phyloP scores from a whole-genome alignment of 1,284 basidiomycete genomes.

The Tausonia pullulans region DNA sequence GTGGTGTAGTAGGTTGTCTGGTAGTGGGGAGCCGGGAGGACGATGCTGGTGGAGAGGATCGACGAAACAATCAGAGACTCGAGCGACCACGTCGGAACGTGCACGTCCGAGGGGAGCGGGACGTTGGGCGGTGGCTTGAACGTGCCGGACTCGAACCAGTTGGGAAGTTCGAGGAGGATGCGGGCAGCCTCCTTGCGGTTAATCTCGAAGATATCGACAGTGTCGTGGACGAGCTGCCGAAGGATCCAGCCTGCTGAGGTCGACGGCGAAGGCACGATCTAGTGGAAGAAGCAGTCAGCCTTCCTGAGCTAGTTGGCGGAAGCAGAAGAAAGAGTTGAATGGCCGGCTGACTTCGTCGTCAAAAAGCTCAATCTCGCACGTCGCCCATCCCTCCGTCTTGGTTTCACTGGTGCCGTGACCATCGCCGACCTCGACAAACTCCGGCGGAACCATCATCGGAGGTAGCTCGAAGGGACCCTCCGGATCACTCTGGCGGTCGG shows the following conservation, averaged over 20 bases:
- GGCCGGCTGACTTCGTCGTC: conserved; percentile 55
- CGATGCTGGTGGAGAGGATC: conserved; percentile 61
- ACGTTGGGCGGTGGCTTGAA: conserved; percentile 49
- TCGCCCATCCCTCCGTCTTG: conserved; percentile 64
- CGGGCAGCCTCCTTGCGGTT: conserved; percentile 92
- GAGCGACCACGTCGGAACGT: conserved; percentile 26
- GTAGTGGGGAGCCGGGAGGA: conserved; percentile 64
- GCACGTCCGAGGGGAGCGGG: conserved; percentile 23
- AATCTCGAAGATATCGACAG: conserved; percentile 83
- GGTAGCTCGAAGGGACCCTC: conserved; percentile 56
- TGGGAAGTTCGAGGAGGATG: conserved; percentile 73
- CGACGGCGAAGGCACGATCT: conserved; percentile 65
- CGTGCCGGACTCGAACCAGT: conserved; percentile 70
- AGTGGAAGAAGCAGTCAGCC: conserved; percentile 10
- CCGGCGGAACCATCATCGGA: conserved; percentile 71
- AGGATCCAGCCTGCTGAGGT: conserved; percentile 69
- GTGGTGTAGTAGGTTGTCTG: conserved; percentile 78
- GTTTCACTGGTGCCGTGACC: conserved; percentile 44
- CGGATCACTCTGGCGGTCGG: conserved; percentile 38
- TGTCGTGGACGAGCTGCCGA: conserved; percentile 65
- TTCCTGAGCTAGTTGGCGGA: neutral
- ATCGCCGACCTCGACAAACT: conserved; percentile 64
- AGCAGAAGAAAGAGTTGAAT: conserved; percentile 15
- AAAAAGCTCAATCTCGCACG: conserved; percentile 57
- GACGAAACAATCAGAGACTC: conserved; percentile 37